Evolutionary conservation across 768 basidiomycete species (phyloP).

Genomic region (Suillus discolor): DNA sequence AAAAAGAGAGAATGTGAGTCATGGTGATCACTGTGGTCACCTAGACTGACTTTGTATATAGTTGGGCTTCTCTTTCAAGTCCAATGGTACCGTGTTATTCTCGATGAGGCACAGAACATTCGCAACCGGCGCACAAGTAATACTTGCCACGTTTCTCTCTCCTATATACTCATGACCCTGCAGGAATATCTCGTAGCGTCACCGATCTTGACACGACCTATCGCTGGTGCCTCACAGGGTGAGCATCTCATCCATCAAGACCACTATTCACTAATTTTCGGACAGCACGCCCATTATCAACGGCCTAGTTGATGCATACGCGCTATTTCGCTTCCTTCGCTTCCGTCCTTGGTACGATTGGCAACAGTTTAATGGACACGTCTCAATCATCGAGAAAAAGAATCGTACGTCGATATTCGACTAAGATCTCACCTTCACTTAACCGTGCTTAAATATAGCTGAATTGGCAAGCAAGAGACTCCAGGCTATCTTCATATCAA

Average conservation of each 20-base stretch:
- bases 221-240: slow-evolving; percentile 73
- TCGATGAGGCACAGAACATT: slow-evolving; percentile 61
- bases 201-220: slow-evolving; percentile 52
- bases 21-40: slow-evolving; percentile 22
- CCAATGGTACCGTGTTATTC: slow-evolving; percentile 53
- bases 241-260: slow-evolving; percentile 18
- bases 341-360: slow-evolving; percentile 45
- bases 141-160: slow-evolving; percentile 17
- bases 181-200: slow-evolving; percentile 57
- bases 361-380: slow-evolving; percentile 38
- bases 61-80: slow-evolving; percentile 47
- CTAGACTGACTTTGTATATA: slow-evolving; percentile 23
- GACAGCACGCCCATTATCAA: slow-evolving; percentile 67
- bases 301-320: slow-evolving; percentile 54
- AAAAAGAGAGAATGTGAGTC: slow-evolving; percentile 40
- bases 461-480: slow-evolving; percentile 55
- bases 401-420: slow-evolving; percentile 40
- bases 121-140: slow-evolving; percentile 44
- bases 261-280: slow-evolving; percentile 4
- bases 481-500: slow-evolving; percentile 57
- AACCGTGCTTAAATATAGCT: slow-evolving; percentile 35
- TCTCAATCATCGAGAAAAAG: slow-evolving; percentile 46
- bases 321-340: slow-evolving; percentile 41
- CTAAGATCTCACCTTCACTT: not conserved
- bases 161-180: not conserved